Base-by-base conservation (phyloP, 2,329 filamentous ascomycete species). In the Aspergillus sp. region DNA sequence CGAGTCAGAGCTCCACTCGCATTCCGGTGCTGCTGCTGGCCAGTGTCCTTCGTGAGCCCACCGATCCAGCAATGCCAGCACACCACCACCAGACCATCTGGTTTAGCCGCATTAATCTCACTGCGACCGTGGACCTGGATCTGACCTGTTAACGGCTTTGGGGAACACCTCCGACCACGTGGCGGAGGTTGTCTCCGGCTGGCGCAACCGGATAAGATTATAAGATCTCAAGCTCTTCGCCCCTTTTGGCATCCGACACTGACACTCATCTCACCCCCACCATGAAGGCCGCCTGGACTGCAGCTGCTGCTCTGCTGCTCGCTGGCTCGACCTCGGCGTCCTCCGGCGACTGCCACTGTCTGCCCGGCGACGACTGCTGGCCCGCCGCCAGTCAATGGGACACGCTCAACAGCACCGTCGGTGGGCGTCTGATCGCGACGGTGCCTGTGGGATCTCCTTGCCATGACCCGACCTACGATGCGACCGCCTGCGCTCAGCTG, bases 361-460 rank as follows among this genome's bases (percentile, higher is more conserved):
- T 70, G 47, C 76, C 76, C 2, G 67, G 67, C 6, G 71, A 78
- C 51, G 47, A 58, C 23, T 78, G 76, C 60, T 77, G 76, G 76
- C 68, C 74, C 62, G 61, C 66, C 4, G n/a, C 58, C 1, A 56
- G 64, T 6, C 59, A 60, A n/a, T 77, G 75, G 74, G 56, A 62
- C 3, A 52, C 62, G 7, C 62, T 78, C 37, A 78, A 77, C 62
- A 57, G 55, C 46, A 75, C 74, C 3, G 70, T 77, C 5, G 67
- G 64, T 25, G 76, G 76, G 44, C 70, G 69, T 52, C 64, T 78
- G 49, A 62, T 77, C 9, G 66, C 69, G 3, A 77, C 75, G 15
- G 69, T 76, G 4, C 76, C 75, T 15, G 67, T 77, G 15, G 76
- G 71, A 6, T 68, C 65, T 21, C 69, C 70, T 25, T 77, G 74